phyloP scores from a whole-genome alignment of 2,329 filamentous ascomycete species.

The Claviceps maximensis region DNA sequence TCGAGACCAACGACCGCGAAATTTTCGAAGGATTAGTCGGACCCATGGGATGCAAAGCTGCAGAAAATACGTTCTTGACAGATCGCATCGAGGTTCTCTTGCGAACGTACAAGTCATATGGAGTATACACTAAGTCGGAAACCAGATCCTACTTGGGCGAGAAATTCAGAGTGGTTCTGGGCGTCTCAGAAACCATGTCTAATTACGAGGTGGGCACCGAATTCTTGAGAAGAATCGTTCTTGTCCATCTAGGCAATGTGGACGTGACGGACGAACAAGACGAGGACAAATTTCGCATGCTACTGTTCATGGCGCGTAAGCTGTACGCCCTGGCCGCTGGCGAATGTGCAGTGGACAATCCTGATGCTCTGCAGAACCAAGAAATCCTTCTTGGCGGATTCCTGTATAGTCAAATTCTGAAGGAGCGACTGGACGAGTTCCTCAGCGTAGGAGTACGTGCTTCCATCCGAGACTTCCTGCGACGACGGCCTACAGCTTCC shows the following conservation, averaged over 20 bases:
- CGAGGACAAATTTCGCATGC: conserved; percentile 81
- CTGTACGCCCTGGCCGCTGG: conserved; percentile 86
- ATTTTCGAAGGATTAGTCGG: conserved; percentile 93
- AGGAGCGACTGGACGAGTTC: conserved; percentile 88
- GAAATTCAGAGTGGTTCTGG: conserved; percentile 82
- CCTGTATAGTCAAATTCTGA: conserved; percentile 87
- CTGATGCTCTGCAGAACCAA: conserved; percentile 91
- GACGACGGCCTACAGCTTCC: conserved; percentile 45
- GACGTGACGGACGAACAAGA: conserved; percentile 76
- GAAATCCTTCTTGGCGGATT: conserved; percentile 89
- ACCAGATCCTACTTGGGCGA: conserved; percentile 78
- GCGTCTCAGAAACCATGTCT: conserved; percentile 69
- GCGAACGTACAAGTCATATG: conserved; percentile 85
- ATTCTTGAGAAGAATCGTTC: conserved; percentile 77
- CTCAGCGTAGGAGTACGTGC: conserved; percentile 42
- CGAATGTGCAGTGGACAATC: conserved; percentile 87
- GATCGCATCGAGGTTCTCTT: conserved; percentile 87
- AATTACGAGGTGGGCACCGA: conserved; percentile 85
- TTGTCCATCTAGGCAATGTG: conserved; percentile 81
- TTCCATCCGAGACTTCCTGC: conserved; percentile 43
- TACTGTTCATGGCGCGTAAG: conserved; percentile 93
- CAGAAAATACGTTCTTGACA: conserved; percentile 83
- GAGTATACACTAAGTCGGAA: conserved; percentile 66
- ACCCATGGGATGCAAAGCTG: conserved; percentile 57
- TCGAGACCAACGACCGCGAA: conserved; percentile 92